Evolutionary conservation across 345 rosid species (phyloP), one percentile per base, ranked within the genome.

Genomic region (Populus alba): DNA sequence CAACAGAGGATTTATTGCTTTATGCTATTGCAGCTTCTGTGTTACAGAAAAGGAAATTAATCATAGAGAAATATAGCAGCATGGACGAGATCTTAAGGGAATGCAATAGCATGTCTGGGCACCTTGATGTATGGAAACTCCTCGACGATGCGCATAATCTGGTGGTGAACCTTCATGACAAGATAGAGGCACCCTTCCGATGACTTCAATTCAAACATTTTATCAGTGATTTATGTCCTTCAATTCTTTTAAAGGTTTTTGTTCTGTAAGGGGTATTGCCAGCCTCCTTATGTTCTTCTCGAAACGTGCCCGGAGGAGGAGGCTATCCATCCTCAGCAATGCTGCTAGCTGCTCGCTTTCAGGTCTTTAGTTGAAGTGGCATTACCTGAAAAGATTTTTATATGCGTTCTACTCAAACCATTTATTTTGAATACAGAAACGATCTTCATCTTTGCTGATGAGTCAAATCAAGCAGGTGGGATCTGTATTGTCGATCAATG

Each of bases 71-170:
- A 83, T 94, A 90, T 41, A 89, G 82, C 85, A 91, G 93, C 86
- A 90, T 92, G 99, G 99, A 94, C 65, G 99, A 94, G 81, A 97
- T 97, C 74, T 80, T 97, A 65, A 80, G 92, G 81, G 98, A 97
- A 75, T 97, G 97, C 83, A 94, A 94, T 72, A 87, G 89, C 85
- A 92, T 94, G 98, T 81, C 97, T 1, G 98, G 99, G 76, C 98
- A 94, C 63, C 92, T 97, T 68, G 95, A 97, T 75, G 88, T 97
- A 77, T 91, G 97, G 99, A 97, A 92, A 90, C 98, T 97, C 80
- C 82, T 97, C 23, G 94, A 91, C 38, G 99, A 92, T 81, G 99
- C 99, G 5, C 97, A 94, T 33, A 84, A 90, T 78, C 89, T 97
- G 88, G 92, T 97, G 55, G 88, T 91, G 53, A 90, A 87, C 70